Evolutionary conservation across 2,329 filamentous ascomycete species (phyloP), one percentile per base, ranked within the genome.

Genomic region (Aspergillus fructus): DNA sequence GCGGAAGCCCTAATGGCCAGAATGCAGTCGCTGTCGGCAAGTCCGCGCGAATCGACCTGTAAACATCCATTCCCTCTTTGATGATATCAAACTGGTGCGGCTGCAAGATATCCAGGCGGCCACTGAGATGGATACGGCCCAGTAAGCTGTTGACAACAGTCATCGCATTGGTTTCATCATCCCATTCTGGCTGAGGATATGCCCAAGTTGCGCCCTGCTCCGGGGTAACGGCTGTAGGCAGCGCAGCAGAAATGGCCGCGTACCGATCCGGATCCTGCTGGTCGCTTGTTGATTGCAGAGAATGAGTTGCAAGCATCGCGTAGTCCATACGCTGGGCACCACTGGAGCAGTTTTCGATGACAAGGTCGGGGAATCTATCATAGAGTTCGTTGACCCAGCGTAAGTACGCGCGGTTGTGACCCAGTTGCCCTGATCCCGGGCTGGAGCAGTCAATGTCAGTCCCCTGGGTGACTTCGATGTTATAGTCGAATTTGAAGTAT

Each of bases 401-500:
- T 1, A 74, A 63, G 30, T 74, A 75, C 2, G 70, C 70, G 7
- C 71, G 65, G 1, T 73, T 62, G 54, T 75, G 72, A 2, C 62
- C 64, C 2, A 75, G 60, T 2, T 68, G 66, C 1, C 56, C 71
- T 0, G 60, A 60, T 1, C 73, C 71, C 0, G 66, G 41, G 49
- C 62, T 67, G 27, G 53, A 59, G 27, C 42, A 40, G 48, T 62
- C 34, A 27, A 66, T 33, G 42, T 74, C 71, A 1, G 71, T 74
- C 6, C 71, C 72, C 41, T 72, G 67, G 0, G 64, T 62, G 15
- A 73, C 67, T 4, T 75, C 72, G 33, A 75, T 71, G 41, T 75
- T 75, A 56, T 74, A 74, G 57, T 75, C 72, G 42, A 74, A 74
- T 42, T 74, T 75, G 64, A 74, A 74, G 48, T 71, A 74, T 0